phyloP scores from a whole-genome alignment of 345 rosid genomes.

The Eucalyptus curtisii region DNA sequence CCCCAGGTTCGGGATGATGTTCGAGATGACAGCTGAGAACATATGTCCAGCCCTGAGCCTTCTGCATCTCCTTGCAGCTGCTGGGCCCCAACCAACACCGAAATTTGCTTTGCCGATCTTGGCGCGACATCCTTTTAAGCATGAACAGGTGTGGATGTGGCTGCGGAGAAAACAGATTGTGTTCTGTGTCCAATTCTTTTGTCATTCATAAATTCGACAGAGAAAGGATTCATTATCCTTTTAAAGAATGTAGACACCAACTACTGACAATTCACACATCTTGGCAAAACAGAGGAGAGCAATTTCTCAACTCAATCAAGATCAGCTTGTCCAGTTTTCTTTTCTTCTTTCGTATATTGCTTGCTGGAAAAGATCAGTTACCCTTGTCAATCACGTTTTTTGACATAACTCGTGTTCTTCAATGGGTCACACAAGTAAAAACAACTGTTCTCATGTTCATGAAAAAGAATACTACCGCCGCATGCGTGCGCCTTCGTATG shows the following conservation, averaged over 20 bases:
- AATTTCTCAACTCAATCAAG: background rate
- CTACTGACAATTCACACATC: background rate
- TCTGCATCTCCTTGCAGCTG: background rate
- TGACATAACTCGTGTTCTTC: background rate
- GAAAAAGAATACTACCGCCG: rapidly evolving
- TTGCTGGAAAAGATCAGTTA: background rate
- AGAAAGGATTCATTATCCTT: background rate
- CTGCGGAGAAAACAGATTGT: background rate
- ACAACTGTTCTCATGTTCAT: background rate
- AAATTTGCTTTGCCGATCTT: background rate
- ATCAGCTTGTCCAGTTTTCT: background rate
- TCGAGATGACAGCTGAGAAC: background rate
- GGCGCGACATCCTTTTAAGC: background rate
- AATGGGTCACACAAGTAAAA: background rate
- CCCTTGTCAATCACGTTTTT: background rate
- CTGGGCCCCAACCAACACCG: background rate
- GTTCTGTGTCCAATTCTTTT: background rate
- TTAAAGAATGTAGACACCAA: background rate
- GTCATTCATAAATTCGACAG: background rate
- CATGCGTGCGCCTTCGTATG: rapidly evolving
- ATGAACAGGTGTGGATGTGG: background rate
- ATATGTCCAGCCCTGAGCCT: background rate
- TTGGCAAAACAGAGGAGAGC: background rate
- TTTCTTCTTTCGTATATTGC: background rate
- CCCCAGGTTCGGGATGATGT: background rate